Percentiles rank a stretch among this genome's conserved stretches.
phyloP scores from a whole-genome alignment of 2,329 filamentous ascomycete genomes.

The Ceratocystiopsis brevicomis region DNA sequence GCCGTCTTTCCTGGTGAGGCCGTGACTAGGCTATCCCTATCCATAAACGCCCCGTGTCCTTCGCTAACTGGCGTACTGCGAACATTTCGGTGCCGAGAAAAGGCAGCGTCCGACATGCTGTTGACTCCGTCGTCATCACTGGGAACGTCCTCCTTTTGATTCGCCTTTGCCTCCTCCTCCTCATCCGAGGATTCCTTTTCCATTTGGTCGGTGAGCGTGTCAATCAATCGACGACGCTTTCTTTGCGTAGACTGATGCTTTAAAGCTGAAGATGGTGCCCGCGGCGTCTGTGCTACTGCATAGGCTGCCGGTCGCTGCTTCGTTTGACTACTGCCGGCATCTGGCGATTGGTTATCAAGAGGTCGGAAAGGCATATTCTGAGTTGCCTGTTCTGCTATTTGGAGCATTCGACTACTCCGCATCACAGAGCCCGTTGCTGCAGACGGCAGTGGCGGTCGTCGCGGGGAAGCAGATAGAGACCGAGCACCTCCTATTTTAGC shows the following conservation, averaged over 20 bases:
- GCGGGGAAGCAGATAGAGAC: constrained; percentile 1
- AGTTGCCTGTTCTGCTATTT: neutral
- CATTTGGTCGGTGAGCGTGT: constrained; percentile 22
- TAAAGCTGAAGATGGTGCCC: neutral
- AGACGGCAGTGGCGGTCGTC: neutral
- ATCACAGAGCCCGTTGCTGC: neutral
- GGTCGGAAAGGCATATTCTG: constrained; percentile 3
- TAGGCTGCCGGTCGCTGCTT: neutral
- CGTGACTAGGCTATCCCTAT: constrained; percentile 7
- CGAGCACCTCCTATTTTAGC: neutral
- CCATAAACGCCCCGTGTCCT: constrained; percentile 2
- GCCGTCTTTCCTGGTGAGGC: constrained; percentile 5
- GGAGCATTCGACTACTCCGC: neutral
- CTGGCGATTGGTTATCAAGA: neutral
- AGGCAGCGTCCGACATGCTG: constrained; percentile 4
- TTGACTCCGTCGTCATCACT: constrained; percentile 1
- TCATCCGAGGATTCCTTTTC: constrained; percentile 15
- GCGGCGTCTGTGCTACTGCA: neutral
- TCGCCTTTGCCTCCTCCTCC: neutral
- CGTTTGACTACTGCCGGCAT: no score
- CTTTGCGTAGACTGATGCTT: constrained; percentile 1
- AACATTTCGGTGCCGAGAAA: constrained; percentile 1
- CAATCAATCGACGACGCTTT: constrained; percentile 20
- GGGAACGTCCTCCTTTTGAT: neutral
- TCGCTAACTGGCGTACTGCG: constrained; percentile 6